phyloP scores from a whole-genome alignment of 2,329 filamentous ascomycete genomes.

The Myriangium duriaei region DNA sequence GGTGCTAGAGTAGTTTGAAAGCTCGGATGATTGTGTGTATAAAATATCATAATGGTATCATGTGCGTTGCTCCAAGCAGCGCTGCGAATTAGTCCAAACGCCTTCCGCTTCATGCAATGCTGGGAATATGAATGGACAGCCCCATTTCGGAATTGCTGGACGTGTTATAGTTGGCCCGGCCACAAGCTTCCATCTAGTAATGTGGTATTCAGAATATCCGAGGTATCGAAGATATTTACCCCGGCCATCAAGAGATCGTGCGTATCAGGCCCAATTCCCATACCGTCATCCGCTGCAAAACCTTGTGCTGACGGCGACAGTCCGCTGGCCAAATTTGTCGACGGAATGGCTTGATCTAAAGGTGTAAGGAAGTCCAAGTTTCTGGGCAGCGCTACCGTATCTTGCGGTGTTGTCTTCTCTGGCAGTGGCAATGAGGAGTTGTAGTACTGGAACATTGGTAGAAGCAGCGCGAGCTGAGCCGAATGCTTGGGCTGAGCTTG shows the following conservation, averaged over 20 bases:
- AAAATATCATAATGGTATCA: too few relatives aligned
- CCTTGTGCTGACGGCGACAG: not conserved
- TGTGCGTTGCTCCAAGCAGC: too few relatives aligned
- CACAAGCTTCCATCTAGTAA: slow-evolving; percentile 7
- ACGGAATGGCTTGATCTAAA: not conserved
- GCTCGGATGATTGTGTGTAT: too few relatives aligned
- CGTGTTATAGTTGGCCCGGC: slow-evolving; percentile 8
- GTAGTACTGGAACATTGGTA: slow-evolving; percentile 7
- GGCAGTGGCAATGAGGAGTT: not conserved
- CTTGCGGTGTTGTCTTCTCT: not conserved
- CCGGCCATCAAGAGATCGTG: not conserved
- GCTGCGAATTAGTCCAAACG: too few relatives aligned
- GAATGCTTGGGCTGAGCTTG: slow-evolving; percentile 1
- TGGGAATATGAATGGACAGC: too few relatives aligned
- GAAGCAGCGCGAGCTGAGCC: slow-evolving; percentile 3
- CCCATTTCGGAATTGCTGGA: too few relatives aligned
- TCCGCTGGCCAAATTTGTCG: too few relatives aligned
- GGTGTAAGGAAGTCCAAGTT: slow-evolving; percentile 4
- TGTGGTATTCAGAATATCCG: slow-evolving; percentile 7
- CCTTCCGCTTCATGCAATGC: too few relatives aligned
- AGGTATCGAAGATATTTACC: slow-evolving; percentile 9
- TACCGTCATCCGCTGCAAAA: not conserved
- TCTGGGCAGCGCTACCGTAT: slow-evolving; percentile 2
- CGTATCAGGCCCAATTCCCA: not conserved
- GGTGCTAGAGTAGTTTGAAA: slow-evolving; percentile 57